Percentiles rank a stretch among this genome's conserved stretches.
These are phyloP conservation scores for Neurospora sp. DNA, from an alignment of 495 filamentous ascomycete genomes.

Conservation along the genomic window DNA sequence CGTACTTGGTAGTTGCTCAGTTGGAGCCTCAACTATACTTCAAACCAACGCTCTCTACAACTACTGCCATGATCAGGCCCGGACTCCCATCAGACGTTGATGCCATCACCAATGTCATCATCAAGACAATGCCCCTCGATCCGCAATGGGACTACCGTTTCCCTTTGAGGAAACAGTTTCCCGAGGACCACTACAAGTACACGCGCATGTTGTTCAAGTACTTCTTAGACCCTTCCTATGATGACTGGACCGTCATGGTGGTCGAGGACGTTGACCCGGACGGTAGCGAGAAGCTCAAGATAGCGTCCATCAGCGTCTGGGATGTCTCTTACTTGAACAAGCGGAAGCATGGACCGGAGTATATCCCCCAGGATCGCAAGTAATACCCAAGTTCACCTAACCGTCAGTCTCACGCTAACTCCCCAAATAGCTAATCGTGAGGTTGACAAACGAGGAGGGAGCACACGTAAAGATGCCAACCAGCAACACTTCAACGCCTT, in stretches of 20 bases:
- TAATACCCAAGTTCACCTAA: not conserved
- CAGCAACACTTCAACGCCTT: constrained; percentile 23
- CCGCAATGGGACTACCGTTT: constrained; percentile 32
- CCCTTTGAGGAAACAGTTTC: constrained; percentile 17
- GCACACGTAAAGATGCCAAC: constrained; percentile 22
- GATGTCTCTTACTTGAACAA: constrained; percentile 25
- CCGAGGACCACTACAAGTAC: constrained; percentile 27
- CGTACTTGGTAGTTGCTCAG: not conserved
- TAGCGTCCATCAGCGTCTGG: constrained; percentile 27
- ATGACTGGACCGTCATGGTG: constrained; percentile 29
- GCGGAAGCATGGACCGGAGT: constrained; percentile 18
- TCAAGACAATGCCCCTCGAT: constrained; percentile 27
- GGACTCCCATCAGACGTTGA: constrained; percentile 22
- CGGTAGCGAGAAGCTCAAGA: not conserved
- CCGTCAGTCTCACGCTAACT: not conserved
- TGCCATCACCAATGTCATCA: constrained; percentile 24
- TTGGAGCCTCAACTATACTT: not conserved
- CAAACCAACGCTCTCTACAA: not conserved
- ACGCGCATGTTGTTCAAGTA: constrained; percentile 24
- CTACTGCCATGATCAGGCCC: constrained; percentile 15
- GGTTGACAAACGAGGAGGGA: constrained; percentile 18
- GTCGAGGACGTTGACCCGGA: constrained; percentile 20
- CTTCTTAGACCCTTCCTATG: constrained; percentile 21
- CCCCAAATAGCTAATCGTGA: not conserved
- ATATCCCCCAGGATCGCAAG: constrained; percentile 23